A percentile compares a stretch with the other conserved stretches of the same genome.
phyloP scores from a whole-genome alignment of 805 yeast species.

The Cephaloascus fragrans region DNA sequence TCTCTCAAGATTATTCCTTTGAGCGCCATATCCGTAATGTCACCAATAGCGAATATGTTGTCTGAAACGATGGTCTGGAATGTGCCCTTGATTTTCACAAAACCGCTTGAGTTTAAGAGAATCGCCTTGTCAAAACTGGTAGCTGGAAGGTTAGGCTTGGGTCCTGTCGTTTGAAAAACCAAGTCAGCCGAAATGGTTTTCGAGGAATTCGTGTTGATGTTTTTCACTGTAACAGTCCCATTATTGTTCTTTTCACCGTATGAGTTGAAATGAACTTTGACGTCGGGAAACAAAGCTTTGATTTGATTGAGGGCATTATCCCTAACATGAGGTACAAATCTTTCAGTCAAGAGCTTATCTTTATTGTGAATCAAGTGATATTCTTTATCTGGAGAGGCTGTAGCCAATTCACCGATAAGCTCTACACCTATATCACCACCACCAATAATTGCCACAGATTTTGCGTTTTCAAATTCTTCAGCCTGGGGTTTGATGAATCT shows the following conservation, averaged over 20 bases:
- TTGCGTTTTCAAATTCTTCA: slow-evolving; percentile 9
- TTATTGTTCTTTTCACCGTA: neutral
- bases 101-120: neutral
- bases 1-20: slow-evolving; percentile 10
- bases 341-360: slow-evolving; percentile 4
- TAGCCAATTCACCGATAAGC: slow-evolving; percentile 18
- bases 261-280: slow-evolving; percentile 1
- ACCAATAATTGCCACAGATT: slow-evolving; percentile 17
- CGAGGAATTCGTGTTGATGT: neutral
- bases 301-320: slow-evolving; percentile 1
- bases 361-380: slow-evolving; percentile 12
- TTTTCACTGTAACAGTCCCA: neutral
- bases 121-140: neutral
- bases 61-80: slow-evolving; percentile 9
- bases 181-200: neutral
- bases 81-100: slow-evolving; percentile 7
- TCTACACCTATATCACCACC: slow-evolving; percentile 21
- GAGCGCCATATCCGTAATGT: slow-evolving; percentile 12
- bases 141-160: slow-evolving; percentile 5
- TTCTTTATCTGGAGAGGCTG: slow-evolving; percentile 10
- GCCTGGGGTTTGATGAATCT: slow-evolving; percentile 6
- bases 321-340: slow-evolving; percentile 2
- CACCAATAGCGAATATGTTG: slow-evolving; percentile 21
- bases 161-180: slow-evolving; percentile 3
- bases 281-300: neutral